These are phyloP conservation scores for Rhododendron simsii DNA, from an alignment of 148 eudicot species.

Conservation along the genomic window DNA sequence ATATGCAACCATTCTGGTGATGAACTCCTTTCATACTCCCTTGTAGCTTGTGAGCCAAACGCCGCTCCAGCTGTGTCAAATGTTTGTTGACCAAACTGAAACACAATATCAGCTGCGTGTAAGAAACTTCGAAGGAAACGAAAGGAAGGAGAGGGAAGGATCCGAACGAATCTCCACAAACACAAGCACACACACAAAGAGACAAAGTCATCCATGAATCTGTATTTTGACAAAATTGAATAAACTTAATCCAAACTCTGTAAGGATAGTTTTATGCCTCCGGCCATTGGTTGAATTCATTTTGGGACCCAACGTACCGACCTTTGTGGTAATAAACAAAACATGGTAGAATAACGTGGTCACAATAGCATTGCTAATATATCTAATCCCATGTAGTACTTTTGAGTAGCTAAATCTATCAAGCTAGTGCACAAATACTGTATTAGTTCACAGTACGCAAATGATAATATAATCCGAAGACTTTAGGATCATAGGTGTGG, in stretches of 20 bases:
- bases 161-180: neutral
- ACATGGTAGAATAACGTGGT: neutral
- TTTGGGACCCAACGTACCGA: neutral
- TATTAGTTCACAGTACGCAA: neutral
- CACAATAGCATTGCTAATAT: neutral
- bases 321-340: neutral
- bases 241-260: neutral
- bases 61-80: constrained; percentile 52
- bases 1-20: constrained; percentile 91
- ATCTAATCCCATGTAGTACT: neutral
- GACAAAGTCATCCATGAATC: neutral
- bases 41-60: constrained; percentile 54
- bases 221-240: neutral
- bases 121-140: neutral
- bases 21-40: constrained; percentile 53
- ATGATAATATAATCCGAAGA: neutral
- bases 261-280: neutral
- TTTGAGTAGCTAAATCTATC: neutral
- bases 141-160: neutral
- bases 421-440: neutral
- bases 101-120: constrained; percentile 7
- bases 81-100: constrained; percentile 65
- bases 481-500: neutral
- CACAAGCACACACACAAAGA: neutral
- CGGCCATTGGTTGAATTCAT: neutral